A percentile compares a stretch with the other conserved stretches of the same genome.
These are phyloP conservation scores for Rhytidiadelphus loreus DNA, from an alignment of 225 moss, liverwort and hornwort genomes.

Conservation along the genomic window DNA sequence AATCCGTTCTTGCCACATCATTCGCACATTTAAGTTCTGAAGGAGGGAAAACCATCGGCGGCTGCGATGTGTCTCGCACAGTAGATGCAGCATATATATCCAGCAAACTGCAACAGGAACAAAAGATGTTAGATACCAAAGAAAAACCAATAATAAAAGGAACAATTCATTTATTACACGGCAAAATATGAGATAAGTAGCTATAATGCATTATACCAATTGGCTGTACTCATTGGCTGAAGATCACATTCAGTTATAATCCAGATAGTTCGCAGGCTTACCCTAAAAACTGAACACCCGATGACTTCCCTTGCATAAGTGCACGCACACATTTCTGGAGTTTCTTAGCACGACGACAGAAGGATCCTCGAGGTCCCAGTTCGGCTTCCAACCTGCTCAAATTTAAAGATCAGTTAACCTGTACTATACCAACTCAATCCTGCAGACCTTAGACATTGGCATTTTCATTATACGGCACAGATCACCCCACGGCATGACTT, in stretches of 20 bases:
- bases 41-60: background rate
- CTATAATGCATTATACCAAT: background rate
- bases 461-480: background rate
- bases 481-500: background rate
- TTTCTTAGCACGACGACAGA: slow-evolving; percentile 51
- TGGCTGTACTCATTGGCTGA: background rate
- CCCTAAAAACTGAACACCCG: slow-evolving; percentile 45
- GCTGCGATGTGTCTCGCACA: background rate
- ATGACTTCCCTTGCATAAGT: slow-evolving; percentile 40
- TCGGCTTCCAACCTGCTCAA: slow-evolving; percentile 55
- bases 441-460: background rate
- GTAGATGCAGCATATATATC: slow-evolving; percentile 10
- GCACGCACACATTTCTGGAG: slow-evolving; percentile 53
- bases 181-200: background rate
- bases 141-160: background rate
- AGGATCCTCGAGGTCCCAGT: slow-evolving; percentile 41
- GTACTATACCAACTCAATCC: background rate
- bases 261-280: slow-evolving; percentile 13
- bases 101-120: slow-evolving; percentile 24
- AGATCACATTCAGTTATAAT: background rate
- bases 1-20: slow-evolving; percentile 30
- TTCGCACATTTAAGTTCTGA: slow-evolving; percentile 1
- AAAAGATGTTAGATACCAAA: background rate
- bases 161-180: background rate
- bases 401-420: background rate